phyloP scores from a whole-genome alignment of 148 eudicot genomes.

The Silene conica region DNA sequence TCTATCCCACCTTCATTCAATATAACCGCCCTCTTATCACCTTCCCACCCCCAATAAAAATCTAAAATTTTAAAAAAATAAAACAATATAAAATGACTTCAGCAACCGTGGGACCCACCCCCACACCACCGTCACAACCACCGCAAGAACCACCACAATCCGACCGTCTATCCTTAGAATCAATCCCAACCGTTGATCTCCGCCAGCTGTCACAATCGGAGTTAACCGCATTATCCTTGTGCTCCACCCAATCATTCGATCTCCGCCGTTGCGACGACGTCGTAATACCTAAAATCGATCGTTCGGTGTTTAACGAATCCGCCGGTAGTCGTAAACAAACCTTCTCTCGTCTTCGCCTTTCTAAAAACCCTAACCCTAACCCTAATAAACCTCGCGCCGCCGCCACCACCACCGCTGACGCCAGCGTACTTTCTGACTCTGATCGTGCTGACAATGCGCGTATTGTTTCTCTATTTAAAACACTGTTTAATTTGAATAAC shows the following conservation, averaged over 20 bases:
- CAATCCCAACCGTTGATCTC: conserved; percentile 69
- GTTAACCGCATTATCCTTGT: conserved; percentile 61
- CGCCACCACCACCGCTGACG: conserved; percentile 8
- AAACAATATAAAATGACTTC: conserved; percentile 35
- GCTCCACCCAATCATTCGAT: conserved; percentile 46
- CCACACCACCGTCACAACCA: conserved; percentile 9
- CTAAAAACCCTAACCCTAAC: conserved; percentile 31
- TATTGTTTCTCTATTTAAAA: conserved; percentile 49
- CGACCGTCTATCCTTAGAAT: conserved; percentile 37
- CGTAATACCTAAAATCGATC: conserved; percentile 79
- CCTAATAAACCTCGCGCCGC: conserved; percentile 29
- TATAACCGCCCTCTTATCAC: neutral
- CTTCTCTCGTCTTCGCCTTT: conserved; percentile 79
- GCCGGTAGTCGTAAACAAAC: conserved; percentile 92
- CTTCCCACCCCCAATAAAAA: neutral
- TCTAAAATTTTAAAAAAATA: no score
- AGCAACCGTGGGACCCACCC: conserved; percentile 31
- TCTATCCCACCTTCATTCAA: neutral
- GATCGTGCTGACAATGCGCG: conserved; percentile 52
- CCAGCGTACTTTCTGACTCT: conserved; percentile 23
- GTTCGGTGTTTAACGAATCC: conserved; percentile 82
- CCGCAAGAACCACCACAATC: conserved; percentile 18
- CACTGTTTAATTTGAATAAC: conserved; percentile 30
- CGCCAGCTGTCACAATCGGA: conserved; percentile 79
- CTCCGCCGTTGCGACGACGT: conserved; percentile 58